Percentiles rank a stretch among this genome's conserved stretches.
These are phyloP conservation scores for Graphilbum fragrans DNA, from an alignment of 2,329 filamentous ascomycete species.

Conservation along the genomic window DNA sequence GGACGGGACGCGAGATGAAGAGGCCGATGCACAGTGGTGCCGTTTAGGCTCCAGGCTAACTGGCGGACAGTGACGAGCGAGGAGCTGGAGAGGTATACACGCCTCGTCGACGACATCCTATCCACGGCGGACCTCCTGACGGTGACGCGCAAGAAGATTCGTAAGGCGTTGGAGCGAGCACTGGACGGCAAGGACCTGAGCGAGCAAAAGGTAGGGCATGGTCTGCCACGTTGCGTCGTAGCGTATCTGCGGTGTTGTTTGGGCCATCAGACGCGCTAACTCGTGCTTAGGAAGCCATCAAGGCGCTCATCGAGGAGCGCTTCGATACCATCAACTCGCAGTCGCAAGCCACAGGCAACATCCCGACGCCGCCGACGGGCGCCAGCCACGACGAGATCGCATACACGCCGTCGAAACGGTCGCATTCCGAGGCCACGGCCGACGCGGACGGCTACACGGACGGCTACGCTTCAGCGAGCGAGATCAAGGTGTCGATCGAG, in stretches of 20 bases:
- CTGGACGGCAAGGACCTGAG: constrained; percentile 45
- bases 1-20: too few species aligned
- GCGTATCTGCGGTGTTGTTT: too few species aligned
- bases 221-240: too few species aligned
- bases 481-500: constrained; percentile 34
- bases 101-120: constrained; percentile 49
- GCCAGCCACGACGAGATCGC: constrained; percentile 10
- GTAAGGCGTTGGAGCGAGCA: constrained; percentile 40
- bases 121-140: constrained; percentile 46
- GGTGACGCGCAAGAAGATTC: constrained; percentile 52
- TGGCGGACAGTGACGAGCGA: constrained; percentile 34
- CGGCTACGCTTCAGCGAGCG: constrained; percentile 15
- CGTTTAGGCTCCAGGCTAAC: too few species aligned
- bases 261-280: too few species aligned
- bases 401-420: constrained; percentile 21
- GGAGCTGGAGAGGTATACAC: constrained; percentile 40
- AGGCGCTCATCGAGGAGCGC: constrained; percentile 58
- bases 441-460: constrained; percentile 18
- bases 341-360: constrained; percentile 32
- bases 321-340: constrained; percentile 57
- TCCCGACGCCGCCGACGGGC: constrained; percentile 27
- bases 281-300: constrained; percentile 56
- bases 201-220: constrained; percentile 39
- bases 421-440: constrained; percentile 19
- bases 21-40: too few species aligned